Conservation (phyloP, 2,329 filamentous ascomycete genomes). For the Tolypocladium inflatum region DNA sequence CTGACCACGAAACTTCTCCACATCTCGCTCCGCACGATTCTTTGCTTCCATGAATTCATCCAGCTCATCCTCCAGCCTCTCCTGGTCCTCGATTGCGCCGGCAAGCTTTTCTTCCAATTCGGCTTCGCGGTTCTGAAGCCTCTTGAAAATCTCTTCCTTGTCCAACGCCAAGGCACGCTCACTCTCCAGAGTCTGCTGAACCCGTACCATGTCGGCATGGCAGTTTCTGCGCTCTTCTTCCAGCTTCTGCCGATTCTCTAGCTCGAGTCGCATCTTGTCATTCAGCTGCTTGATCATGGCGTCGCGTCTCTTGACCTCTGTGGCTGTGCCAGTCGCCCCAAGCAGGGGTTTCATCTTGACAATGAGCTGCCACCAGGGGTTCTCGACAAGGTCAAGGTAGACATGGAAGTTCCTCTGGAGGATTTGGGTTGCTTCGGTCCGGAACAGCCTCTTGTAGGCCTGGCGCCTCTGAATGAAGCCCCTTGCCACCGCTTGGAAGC, state of each 20-base stretch:
- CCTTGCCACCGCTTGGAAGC: constrained; percentile 85
- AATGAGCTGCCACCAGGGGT: constrained; percentile 96
- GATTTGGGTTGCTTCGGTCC: constrained; percentile 87
- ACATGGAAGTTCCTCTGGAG: constrained; percentile 92
- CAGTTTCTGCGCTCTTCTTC: constrained; percentile 88
- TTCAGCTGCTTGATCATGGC: constrained; percentile 86
- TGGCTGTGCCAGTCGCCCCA: constrained; percentile 81
- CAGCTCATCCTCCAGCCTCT: constrained; percentile 85
- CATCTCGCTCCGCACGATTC: constrained; percentile 77
- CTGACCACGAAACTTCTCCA: constrained; percentile 68
- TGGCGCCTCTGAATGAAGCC: constrained; percentile 83
- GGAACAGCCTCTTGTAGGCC: constrained; percentile 87
- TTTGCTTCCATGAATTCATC: constrained; percentile 84
- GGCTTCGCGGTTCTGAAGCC: constrained; percentile 83
- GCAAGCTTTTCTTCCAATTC: constrained; percentile 90
- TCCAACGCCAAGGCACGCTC: constrained; percentile 92
- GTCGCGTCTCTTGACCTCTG: constrained; percentile 90
- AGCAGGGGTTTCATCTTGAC: constrained; percentile 92
- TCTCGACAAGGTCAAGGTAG: constrained; percentile 81
- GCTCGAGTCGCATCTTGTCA: constrained; percentile 70
- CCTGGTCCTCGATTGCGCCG: constrained; percentile 87
- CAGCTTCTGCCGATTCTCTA: constrained; percentile 63
- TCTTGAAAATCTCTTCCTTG: constrained; percentile 98
- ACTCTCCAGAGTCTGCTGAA: constrained; percentile 91
- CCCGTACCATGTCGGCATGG: constrained; percentile 76